These are phyloP conservation scores for Umbelopsis isabellina DNA, from an alignment of 192 early-diverging fungal species.

Conservation along the genomic window DNA sequence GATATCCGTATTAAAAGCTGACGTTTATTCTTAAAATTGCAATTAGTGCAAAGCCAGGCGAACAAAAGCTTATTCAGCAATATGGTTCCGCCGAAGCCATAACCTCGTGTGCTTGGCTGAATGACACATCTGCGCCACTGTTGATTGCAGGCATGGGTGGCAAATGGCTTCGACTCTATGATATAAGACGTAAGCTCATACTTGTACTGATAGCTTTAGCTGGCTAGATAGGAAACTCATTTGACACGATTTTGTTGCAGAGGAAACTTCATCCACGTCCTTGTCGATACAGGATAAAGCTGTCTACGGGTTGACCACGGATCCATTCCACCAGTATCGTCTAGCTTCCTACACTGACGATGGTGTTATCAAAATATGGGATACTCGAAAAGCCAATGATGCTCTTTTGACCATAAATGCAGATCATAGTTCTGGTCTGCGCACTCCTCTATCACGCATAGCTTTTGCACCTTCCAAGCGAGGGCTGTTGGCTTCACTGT, in stretches of 20 bases:
- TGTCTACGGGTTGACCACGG: slow-evolving; percentile 64
- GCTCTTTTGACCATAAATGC: slow-evolving; percentile 47
- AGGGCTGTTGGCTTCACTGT: slow-evolving; percentile 61
- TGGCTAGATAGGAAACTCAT: background rate
- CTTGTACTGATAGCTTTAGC: background rate
- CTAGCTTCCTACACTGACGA: slow-evolving; percentile 76
- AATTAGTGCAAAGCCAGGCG: slow-evolving; percentile 10
- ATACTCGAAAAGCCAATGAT: slow-evolving; percentile 65
- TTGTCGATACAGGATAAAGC: slow-evolving; percentile 70
- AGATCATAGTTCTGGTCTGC: background rate
- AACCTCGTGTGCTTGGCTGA: slow-evolving; percentile 68
- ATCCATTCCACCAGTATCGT: slow-evolving; percentile 69
- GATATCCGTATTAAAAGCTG: too few relatives aligned
- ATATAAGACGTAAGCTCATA: slow-evolving; percentile 56
- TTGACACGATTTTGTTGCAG: slow-evolving; percentile 22
- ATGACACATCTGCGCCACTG: slow-evolving; percentile 50
- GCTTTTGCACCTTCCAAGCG: slow-evolving; percentile 60
- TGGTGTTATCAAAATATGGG: slow-evolving; percentile 74
- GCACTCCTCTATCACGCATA: slow-evolving; percentile 54
- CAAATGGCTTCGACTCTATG: slow-evolving; percentile 73
- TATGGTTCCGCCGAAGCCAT: slow-evolving; percentile 71
- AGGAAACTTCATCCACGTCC: slow-evolving; percentile 47
- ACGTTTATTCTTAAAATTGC: too few relatives aligned
- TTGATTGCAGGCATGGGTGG: slow-evolving; percentile 74
- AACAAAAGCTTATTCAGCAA: slow-evolving; percentile 48